phyloP scores from a whole-genome alignment of 352 stramenopile species.

The Phytopythium litorale region DNA sequence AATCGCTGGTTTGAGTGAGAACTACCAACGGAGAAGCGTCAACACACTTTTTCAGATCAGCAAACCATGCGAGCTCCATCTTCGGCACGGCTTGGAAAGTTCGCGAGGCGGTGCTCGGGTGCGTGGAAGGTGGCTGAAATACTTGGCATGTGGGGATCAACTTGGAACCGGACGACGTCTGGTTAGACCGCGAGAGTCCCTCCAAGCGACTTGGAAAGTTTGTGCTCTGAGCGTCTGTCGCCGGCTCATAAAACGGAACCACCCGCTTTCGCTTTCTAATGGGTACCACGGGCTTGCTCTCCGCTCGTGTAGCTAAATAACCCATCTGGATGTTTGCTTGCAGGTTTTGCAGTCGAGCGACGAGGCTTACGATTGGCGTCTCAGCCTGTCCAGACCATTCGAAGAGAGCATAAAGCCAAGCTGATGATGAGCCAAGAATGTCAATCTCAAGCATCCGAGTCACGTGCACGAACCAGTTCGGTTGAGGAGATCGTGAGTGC shows the following conservation, averaged over 20 bases:
- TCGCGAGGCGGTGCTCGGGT: background rate
- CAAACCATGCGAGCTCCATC: constrained; percentile 19
- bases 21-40: constrained; percentile 60
- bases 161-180: background rate
- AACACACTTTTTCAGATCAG: constrained; percentile 55
- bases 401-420: background rate
- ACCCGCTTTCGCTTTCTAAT: background rate
- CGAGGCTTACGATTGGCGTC: background rate
- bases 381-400: background rate
- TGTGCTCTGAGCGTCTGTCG: background rate
- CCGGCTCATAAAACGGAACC: background rate
- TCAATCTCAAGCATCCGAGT: background rate
- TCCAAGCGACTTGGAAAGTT: background rate
- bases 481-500: constrained; percentile 7
- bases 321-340: too few relatives aligned
- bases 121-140: background rate
- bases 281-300: background rate
- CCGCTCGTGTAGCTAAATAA: background rate
- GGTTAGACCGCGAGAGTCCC: background rate
- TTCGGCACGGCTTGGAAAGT: background rate
- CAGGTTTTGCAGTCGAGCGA: background rate
- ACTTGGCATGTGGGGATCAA: background rate
- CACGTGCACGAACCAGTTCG: constrained; percentile 19
- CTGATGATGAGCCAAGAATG: background rate
- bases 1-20: constrained; percentile 6